These are phyloP conservation scores for Diplodia corticola DNA, from an alignment of 2,329 filamentous ascomycete genomes.

Conservation along the genomic window DNA sequence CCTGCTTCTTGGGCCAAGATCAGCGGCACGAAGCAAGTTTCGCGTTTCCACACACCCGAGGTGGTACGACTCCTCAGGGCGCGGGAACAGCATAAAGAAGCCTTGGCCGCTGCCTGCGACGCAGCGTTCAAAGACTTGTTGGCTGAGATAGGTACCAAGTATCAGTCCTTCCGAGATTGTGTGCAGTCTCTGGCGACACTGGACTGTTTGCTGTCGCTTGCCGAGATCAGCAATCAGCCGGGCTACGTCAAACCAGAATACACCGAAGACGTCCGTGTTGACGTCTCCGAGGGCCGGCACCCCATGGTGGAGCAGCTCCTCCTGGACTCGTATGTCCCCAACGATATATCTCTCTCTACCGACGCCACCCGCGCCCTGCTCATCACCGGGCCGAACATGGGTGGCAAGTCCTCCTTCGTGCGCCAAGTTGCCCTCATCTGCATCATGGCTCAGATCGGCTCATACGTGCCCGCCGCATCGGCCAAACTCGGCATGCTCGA, in stretches of 20 bases:
- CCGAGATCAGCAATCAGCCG: constrained; percentile 78
- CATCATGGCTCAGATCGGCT: constrained; percentile 93
- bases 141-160: constrained; percentile 72
- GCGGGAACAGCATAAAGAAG: constrained; percentile 92
- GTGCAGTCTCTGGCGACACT: constrained; percentile 82
- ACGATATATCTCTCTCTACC: constrained; percentile 71
- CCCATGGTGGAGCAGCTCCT: constrained; percentile 94
- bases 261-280: constrained; percentile 65
- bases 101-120: constrained; percentile 88
- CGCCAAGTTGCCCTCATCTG: constrained; percentile 86
- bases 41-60: constrained; percentile 91
- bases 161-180: constrained; percentile 85
- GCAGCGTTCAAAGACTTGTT: constrained; percentile 74
- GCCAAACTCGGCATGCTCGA: constrained; percentile 80
- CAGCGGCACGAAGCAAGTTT: constrained; percentile 87
- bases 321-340: constrained; percentile 85
- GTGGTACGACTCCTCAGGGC: constrained; percentile 80
- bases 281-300: constrained; percentile 75
- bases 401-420: constrained; percentile 96
- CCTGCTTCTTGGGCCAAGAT: constrained; percentile 95
- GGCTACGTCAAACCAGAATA: constrained; percentile 82
- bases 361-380: constrained; percentile 67
- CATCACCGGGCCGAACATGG: constrained; percentile 98
- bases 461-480: constrained; percentile 80
- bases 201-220: constrained; percentile 85